Evolutionary conservation across 169 alveolate genomes (phyloP), one percentile per base, ranked within the genome.

Genomic region (Eimeria tenella): DNA sequence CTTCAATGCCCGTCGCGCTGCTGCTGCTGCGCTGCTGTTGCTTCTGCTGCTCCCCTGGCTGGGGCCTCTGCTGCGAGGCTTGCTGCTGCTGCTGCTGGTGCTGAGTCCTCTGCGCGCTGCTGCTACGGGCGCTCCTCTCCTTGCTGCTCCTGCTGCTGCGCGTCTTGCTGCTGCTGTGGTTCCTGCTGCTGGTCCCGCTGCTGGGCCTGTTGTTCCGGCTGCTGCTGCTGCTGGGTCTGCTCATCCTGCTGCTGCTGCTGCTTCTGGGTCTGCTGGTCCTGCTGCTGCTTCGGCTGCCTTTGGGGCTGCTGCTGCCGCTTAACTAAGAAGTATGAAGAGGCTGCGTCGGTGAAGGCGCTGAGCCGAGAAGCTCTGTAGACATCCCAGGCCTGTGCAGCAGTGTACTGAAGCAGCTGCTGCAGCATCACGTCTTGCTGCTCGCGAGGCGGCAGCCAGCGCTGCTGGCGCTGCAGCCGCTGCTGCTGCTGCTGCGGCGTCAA

Each of bases 361-460:
- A 42, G 19, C 53, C 82, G 82, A n/a, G 50, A 19, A 7, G 56
- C 15, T 50, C 82, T 71, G 55, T 21, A 71, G 50, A 31, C 4
- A 71, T 71, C 82, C 82, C 82, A 71, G 15, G 52, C 56, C 82
- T 71, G 82, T 31, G 82, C 82, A 25, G 49, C 82, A 8, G 82
- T 21, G 17, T 71, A 25, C 82, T 71, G 82, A 25, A 71, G 82
- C 55, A 71, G 82, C 82, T 71, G 82, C 82, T 58, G 21, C 19
- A 58, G 21, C 68, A 58, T 10, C 19, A 58, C 68, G 68, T 58
- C 68, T 17, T 58, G 68, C 68, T 17, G 68, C 68, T 13, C 19
- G 11, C 19, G 21, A 3, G 11, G 21, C 0, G 68, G 19, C 82
- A 71, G 17, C 82, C 82, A 71, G 7, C 7, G 53, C 19, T 21